phyloP scores from a whole-genome alignment of 2,329 filamentous ascomycete genomes.

The Gyromitra esculenta region DNA sequence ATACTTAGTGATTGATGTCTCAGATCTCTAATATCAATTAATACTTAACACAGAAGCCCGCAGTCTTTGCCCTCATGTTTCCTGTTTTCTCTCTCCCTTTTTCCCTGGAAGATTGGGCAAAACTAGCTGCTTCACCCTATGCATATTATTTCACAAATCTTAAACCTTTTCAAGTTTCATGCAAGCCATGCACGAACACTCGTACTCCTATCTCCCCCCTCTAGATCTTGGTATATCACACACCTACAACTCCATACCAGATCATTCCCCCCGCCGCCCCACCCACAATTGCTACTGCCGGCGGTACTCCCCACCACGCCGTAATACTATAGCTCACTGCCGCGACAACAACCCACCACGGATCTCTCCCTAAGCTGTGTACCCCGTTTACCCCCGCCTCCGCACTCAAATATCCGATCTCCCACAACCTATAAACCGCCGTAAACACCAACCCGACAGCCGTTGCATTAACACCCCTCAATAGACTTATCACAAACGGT shows the following conservation, averaged over 20 bases:
- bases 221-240: not conserved
- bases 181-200: not conserved
- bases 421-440: conserved; percentile 71
- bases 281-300: conserved; percentile 50
- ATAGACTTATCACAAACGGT: conserved; percentile 64
- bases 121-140: not conserved
- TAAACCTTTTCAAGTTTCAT: not conserved
- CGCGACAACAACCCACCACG: conserved; percentile 72
- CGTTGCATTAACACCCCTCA: conserved; percentile 69
- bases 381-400: conserved; percentile 62
- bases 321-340: conserved; percentile 58
- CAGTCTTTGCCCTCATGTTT: no score
- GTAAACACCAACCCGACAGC: conserved; percentile 72
- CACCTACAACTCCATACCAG: conserved; percentile 52
- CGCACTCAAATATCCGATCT: conserved; percentile 69
- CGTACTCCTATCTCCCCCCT: not conserved
- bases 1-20: no score
- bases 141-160: not conserved
- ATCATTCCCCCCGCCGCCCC: conserved; percentile 48
- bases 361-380: conserved; percentile 66
- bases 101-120: no score
- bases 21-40: no score
- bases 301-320: conserved; percentile 53
- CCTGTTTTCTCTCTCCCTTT: no score
- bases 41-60: no score